phyloP scores from a whole-genome alignment of 129 eudicot genomes.

The Centrapalus pauciflorus region DNA sequence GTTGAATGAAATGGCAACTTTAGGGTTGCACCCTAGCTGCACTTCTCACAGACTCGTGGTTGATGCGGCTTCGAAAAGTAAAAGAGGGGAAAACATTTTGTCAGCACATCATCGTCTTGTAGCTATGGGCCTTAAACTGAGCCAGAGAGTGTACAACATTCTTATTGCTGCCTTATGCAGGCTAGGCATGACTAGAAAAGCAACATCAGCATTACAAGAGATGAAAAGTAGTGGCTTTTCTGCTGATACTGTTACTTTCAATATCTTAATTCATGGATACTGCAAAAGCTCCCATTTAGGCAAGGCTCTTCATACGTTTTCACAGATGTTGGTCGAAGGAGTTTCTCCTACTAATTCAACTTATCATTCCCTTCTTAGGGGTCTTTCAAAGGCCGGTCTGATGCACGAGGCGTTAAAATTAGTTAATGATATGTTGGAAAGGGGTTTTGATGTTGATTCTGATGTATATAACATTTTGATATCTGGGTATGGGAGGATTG shows the following conservation, averaged over 20 bases:
- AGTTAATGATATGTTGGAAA: constrained; percentile 51
- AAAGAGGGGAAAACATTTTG: constrained; percentile 54
- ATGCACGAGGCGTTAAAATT: constrained; percentile 44
- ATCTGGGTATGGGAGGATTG: constrained; percentile 65
- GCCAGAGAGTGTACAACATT: constrained; percentile 47
- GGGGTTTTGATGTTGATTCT: constrained; percentile 57
- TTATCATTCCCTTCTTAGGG: constrained; percentile 65
- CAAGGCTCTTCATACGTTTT: constrained; percentile 52
- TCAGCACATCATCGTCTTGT: constrained; percentile 57
- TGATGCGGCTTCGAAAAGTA: constrained; percentile 58
- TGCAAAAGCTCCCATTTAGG: constrained; percentile 64
- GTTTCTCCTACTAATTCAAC: constrained; percentile 62
- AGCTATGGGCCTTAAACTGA: constrained; percentile 65
- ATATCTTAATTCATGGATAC: constrained; percentile 66
- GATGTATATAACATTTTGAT: constrained; percentile 60
- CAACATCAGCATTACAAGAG: constrained; percentile 48
- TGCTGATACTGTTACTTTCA: constrained; percentile 67
- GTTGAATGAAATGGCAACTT: constrained; percentile 47
- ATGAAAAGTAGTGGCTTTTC: constrained; percentile 61
- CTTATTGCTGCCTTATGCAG: constrained; percentile 64
- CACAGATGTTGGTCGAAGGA: constrained; percentile 60
- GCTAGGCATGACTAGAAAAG: constrained; percentile 83
- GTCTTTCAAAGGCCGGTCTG: constrained; percentile 50
- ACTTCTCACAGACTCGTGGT: constrained; percentile 48
- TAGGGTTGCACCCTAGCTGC: constrained; percentile 49